Evolutionary conservation across 2,329 filamentous ascomycete genomes (phyloP).

Genomic region (Trichoderma brevicompactum): DNA sequence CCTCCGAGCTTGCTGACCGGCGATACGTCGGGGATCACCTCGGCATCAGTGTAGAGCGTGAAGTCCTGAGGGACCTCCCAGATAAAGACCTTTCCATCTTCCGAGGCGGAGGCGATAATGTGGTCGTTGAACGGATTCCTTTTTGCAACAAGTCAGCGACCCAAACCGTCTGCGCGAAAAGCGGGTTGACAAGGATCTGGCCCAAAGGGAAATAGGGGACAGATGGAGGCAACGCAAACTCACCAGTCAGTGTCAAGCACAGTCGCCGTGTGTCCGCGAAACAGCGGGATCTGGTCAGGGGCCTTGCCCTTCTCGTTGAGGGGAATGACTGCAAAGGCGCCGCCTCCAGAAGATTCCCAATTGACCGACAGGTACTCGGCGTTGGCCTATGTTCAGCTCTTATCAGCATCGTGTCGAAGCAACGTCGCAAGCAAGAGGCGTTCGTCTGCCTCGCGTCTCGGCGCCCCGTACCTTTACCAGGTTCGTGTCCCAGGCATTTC

Average conservation of each 20-base stretch:
- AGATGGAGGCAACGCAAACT: conserved; percentile 27
- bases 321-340: conserved; percentile 95
- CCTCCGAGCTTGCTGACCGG: conserved; percentile 82
- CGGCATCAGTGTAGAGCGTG: conserved; percentile 79
- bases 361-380: conserved; percentile 96
- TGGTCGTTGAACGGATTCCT: conserved; percentile 97
- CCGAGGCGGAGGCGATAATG: conserved; percentile 89
- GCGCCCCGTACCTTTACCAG: conserved; percentile 79
- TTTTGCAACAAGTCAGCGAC: conserved; percentile 32
- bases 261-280: conserved; percentile 92
- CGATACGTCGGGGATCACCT: conserved; percentile 79
- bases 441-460: conserved; percentile 1
- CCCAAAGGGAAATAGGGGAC: conserved; percentile 17
- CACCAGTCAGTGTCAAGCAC: conserved; percentile 98
- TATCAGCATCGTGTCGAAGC: conserved; percentile 30
- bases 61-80: conserved; percentile 94
- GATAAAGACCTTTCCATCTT: conserved; percentile 95
- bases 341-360: conserved; percentile 95
- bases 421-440: neutral
- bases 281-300: conserved; percentile 91
- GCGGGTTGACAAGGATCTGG: conserved; percentile 11
- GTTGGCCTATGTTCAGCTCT: conserved; percentile 69
- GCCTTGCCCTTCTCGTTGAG: conserved; percentile 86
- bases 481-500: conserved; percentile 99
- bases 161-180: neutral